A percentile compares a stretch with the other conserved stretches of the same genome.
phyloP scores from a whole-genome alignment of 169 alveolate genomes.

The Eimeria tenella region DNA sequence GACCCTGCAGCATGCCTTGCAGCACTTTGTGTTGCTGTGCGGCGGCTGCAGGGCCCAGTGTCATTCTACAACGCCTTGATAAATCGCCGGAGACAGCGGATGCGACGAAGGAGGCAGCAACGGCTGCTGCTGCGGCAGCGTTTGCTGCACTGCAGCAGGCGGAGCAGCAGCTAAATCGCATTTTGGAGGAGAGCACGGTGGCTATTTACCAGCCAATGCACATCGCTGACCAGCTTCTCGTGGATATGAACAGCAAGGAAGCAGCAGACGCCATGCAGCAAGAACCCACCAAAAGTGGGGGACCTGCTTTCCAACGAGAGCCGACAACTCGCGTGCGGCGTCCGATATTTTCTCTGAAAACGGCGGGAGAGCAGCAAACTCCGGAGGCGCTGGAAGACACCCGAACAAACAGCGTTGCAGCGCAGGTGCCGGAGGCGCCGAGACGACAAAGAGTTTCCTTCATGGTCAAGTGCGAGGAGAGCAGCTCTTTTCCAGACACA shows the following conservation, averaged over 20 bases:
- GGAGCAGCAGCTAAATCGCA: conserved; percentile 69
- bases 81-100: neutral
- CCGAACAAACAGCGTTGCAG: neutral
- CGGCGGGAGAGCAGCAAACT: conserved; percentile 16
- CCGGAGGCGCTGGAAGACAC: neutral
- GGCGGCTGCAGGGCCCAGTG: neutral
- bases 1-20: neutral
- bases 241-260: conserved; percentile 30
- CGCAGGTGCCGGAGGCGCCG: conserved; percentile 15
- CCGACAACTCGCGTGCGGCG: neutral
- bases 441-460: conserved; percentile 51
- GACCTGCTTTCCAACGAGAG: conserved; percentile 21
- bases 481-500: conserved; percentile 13
- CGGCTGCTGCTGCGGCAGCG: conserved; percentile 72
- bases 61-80: neutral
- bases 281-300: neutral
- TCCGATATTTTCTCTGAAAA: neutral
- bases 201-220: conserved; percentile 43
- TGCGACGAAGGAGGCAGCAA: conserved; percentile 42
- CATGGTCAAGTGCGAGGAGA: neutral
- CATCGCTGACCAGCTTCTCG: conserved; percentile 41
- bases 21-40: neutral
- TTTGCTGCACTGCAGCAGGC: conserved; percentile 72
- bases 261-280: neutral
- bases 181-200: conserved; percentile 47